These are phyloP conservation scores for Ichthyophthirius multifiliis DNA, from an alignment of 169 alveolate genomes.

Conservation along the genomic window DNA sequence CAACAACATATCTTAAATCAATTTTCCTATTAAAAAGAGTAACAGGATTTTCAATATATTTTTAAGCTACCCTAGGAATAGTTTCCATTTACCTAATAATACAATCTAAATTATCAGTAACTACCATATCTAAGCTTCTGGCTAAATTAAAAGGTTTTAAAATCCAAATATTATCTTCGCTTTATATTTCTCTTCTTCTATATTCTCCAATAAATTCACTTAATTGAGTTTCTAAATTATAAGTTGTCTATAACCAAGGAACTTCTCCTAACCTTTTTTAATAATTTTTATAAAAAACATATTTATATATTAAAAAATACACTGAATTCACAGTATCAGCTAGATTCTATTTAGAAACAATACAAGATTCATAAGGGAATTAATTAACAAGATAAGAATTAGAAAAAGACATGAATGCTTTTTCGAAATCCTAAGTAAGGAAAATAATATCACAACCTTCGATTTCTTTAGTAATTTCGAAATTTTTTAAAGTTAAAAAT, in stretches of 20 bases:
- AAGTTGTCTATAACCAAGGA: constrained; percentile 65
- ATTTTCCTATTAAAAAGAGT: constrained; percentile 59
- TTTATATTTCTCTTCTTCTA: constrained; percentile 48
- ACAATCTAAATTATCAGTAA: constrained; percentile 71
- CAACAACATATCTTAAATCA: constrained; percentile 80
- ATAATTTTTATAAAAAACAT: too few relatives aligned
- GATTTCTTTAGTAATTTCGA: constrained; percentile 37
- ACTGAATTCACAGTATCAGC: constrained; percentile 55
- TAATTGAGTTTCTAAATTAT: constrained; percentile 57
- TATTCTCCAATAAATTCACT: constrained; percentile 83
- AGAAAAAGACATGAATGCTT: constrained; percentile 2
- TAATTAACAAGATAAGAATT: constrained; percentile 53
- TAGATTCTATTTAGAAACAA: constrained; percentile 67
- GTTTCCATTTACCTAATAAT: constrained; percentile 75
- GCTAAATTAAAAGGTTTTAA: constrained; percentile 77
- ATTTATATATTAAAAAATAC: too few relatives aligned
- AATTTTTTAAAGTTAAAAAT: constrained; percentile 43
- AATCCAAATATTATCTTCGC: constrained; percentile 80
- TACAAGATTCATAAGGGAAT: constrained; percentile 69
- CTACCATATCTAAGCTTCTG: constrained; percentile 77
- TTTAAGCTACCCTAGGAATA: constrained; percentile 82
- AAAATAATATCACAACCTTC: constrained; percentile 62
- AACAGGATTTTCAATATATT: constrained; percentile 67
- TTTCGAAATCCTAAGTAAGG: constrained; percentile 39
- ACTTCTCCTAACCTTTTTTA: constrained; percentile 43